phyloP scores from a whole-genome alignment of 257 asterid genomes.

The Solanum tarapatanum region DNA sequence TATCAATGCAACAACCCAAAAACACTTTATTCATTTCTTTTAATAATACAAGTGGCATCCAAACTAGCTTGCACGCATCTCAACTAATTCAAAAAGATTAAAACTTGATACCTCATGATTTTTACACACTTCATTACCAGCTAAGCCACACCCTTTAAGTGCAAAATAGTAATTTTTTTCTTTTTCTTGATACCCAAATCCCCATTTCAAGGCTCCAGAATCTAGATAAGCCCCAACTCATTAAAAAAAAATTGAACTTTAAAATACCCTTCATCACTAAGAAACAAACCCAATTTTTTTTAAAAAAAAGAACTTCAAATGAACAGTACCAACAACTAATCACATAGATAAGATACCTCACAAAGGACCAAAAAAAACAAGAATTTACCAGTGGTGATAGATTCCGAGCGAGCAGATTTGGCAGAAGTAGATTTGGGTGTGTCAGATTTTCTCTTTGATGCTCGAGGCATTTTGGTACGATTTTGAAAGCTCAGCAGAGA shows the following conservation, averaged over 20 bases:
- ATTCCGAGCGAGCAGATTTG: slow-evolving; percentile 34
- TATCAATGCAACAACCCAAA: not conserved
- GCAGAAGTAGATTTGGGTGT: slow-evolving; percentile 25
- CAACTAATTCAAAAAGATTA: not conserved
- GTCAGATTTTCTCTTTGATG: slow-evolving; percentile 67
- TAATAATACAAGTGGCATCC: not conserved
- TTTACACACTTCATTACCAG: not conserved
- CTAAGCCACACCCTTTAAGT: not conserved
- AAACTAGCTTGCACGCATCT: not conserved
- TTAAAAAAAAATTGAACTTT: not conserved
- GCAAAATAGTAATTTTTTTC: not conserved
- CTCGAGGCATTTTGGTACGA: slow-evolving; percentile 38
- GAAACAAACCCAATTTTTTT: not conserved
- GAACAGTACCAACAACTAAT: not conserved
- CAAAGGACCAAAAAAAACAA: not conserved
- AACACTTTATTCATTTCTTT: not conserved
- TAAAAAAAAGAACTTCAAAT: not conserved
- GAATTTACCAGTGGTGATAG: slow-evolving; percentile 44
- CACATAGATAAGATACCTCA: not conserved
- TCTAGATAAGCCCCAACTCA: not conserved
- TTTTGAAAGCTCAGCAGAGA: not conserved
- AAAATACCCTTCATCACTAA: not conserved
- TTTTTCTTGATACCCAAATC: not conserved
- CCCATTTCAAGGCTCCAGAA: not conserved
- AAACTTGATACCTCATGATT: not conserved